phyloP scores from a whole-genome alignment of 2,329 filamentous ascomycete genomes.

The Incumbomyces delicatus region DNA sequence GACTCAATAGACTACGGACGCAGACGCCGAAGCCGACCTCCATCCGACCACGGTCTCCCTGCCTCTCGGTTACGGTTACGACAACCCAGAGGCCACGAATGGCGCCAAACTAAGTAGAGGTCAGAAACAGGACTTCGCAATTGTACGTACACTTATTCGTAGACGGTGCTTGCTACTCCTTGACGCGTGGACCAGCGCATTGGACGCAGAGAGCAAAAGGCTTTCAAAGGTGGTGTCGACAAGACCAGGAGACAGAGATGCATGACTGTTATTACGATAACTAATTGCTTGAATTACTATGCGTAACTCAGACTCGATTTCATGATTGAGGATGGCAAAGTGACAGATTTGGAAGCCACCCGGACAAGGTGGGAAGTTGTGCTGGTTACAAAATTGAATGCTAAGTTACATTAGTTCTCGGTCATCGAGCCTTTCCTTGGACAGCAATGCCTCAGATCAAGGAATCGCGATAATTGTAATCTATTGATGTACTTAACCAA shows the following conservation, averaged over 20 bases:
- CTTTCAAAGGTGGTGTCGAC: conserved; percentile 35
- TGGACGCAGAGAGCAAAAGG: conserved; percentile 46
- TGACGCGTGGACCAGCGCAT: conserved; percentile 51
- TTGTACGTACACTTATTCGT: conserved; percentile 48
- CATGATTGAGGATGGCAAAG: conserved; percentile 50
- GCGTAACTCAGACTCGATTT: conserved; percentile 67
- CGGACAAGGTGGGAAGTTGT: conserved; percentile 56
- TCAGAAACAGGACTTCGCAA: conserved; percentile 49
- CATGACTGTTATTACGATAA: conserved; percentile 33
- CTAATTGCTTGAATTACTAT: conserved; percentile 34
- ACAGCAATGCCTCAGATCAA: too few species aligned
- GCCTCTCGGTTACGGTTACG: conserved; percentile 41
- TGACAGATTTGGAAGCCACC: conserved; percentile 77
- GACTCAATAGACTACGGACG: conserved; percentile 56
- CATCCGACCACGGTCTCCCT: conserved; percentile 42
- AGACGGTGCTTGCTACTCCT: conserved; percentile 48
- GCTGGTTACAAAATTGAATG: too few species aligned
- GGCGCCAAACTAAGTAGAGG: conserved; percentile 48
- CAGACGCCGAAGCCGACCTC: conserved; percentile 53
- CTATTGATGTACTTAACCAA: too few species aligned
- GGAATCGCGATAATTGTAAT: too few species aligned
- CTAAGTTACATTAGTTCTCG: too few species aligned
- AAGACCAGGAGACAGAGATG: conserved; percentile 43
- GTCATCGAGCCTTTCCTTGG: too few species aligned
- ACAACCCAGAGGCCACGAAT: conserved; percentile 45